A percentile compares a stretch with the other conserved stretches of the same genome.
These are phyloP conservation scores for Ogataea ramenticola DNA, from an alignment of 805 yeast species.

Conservation along the genomic window DNA sequence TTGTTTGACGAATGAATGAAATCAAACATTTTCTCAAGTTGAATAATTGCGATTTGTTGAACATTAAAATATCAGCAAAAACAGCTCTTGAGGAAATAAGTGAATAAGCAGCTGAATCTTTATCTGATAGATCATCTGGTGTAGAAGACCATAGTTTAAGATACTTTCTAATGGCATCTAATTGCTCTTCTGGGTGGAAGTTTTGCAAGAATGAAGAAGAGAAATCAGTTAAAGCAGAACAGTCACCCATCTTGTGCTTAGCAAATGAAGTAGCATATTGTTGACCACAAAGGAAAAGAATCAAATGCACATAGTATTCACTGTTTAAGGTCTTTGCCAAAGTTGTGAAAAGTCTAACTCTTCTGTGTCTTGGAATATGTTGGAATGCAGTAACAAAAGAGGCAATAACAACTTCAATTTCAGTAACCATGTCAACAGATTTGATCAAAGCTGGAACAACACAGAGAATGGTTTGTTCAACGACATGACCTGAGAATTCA, in stretches of 20 bases:
- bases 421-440: slow-evolving; percentile 43
- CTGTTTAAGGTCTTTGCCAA: slow-evolving; percentile 71
- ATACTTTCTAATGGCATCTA: slow-evolving; percentile 45
- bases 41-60: slow-evolving; percentile 40
- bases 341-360: slow-evolving; percentile 77
- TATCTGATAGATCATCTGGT: slow-evolving; percentile 36
- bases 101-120: slow-evolving; percentile 27
- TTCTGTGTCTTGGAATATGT: slow-evolving; percentile 94
- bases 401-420: slow-evolving; percentile 75
- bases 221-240: slow-evolving; percentile 65
- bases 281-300: slow-evolving; percentile 73
- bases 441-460: slow-evolving; percentile 84
- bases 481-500: slow-evolving; percentile 86
- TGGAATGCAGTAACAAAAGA: slow-evolving; percentile 92
- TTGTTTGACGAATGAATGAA: slow-evolving; percentile 47
- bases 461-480: slow-evolving; percentile 82
- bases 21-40: slow-evolving; percentile 44
- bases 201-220: slow-evolving; percentile 59
- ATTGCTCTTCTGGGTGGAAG: slow-evolving; percentile 62
- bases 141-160: slow-evolving; percentile 43
- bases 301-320: slow-evolving; percentile 56
- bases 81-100: slow-evolving; percentile 45
- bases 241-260: slow-evolving; percentile 58
- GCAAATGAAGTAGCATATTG: slow-evolving; percentile 54
- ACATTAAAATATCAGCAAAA: slow-evolving; percentile 50